A percentile compares a stretch with the other conserved stretches of the same genome.
phyloP scores from a whole-genome alignment of 106 monocot genomes.

The Dendrobium huoshanense region DNA sequence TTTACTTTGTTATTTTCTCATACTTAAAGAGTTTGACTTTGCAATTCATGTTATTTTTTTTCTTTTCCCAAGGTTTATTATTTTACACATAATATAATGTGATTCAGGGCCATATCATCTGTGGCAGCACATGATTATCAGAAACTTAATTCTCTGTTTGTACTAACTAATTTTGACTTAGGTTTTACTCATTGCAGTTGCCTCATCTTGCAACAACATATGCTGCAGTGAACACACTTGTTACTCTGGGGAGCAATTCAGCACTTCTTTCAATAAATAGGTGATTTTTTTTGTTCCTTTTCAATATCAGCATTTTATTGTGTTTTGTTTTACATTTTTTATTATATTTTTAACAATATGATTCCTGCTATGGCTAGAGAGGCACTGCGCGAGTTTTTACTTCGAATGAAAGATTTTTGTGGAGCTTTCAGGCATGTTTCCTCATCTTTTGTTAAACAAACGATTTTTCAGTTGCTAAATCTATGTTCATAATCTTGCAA shows the following conservation, averaged over 20 bases:
- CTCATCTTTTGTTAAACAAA: not conserved
- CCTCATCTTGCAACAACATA: constrained; percentile 99
- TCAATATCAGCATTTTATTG: not conserved
- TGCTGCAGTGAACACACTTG: constrained; percentile 86
- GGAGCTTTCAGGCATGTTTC: constrained; percentile 70
- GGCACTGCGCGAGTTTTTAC: constrained; percentile 45
- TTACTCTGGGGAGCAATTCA: constrained; percentile 66
- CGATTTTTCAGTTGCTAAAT: not conserved
- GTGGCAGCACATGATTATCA: not conserved
- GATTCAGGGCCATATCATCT: not conserved
- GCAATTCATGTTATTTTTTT: too few species aligned
- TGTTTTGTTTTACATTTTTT: constrained; percentile 3
- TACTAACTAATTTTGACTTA: too few species aligned
- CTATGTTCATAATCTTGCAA: not conserved
- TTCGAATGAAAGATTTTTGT: constrained; percentile 81
- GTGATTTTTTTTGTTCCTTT: constrained; percentile 22
- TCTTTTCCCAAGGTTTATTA: not conserved
- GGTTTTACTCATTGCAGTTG: constrained; percentile 33
- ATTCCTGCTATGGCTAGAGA: constrained; percentile 34
- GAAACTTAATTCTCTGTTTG: not conserved
- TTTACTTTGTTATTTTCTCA: too few species aligned
- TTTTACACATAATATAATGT: not conserved
- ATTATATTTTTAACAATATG: not conserved
- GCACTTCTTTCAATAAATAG: constrained; percentile 89
- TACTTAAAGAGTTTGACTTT: too few species aligned